phyloP scores from a whole-genome alignment of 1,284 basidiomycete genomes.

The Moniliophthora roreri region DNA sequence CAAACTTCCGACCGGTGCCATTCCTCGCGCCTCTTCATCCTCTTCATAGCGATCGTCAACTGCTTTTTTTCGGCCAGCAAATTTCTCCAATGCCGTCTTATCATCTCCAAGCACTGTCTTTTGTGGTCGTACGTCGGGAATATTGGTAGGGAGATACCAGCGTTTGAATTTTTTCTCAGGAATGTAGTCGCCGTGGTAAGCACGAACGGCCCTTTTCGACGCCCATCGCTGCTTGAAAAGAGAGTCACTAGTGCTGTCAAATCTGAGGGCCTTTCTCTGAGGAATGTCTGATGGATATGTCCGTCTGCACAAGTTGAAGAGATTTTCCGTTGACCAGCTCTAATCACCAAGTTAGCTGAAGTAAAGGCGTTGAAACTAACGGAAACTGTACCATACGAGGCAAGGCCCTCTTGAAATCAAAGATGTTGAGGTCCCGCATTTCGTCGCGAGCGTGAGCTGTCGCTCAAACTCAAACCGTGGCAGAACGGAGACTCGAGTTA shows the following conservation, averaged over 20 bases:
- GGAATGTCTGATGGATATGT: conserved; percentile 41
- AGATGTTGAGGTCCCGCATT: conserved; percentile 47
- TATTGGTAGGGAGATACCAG: conserved; percentile 87
- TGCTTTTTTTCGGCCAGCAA: conserved; percentile 49
- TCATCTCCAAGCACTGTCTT: conserved; percentile 41
- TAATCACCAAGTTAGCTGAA: conserved; percentile 30
- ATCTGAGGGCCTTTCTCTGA: conserved; percentile 47
- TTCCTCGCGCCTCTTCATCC: conserved; percentile 60
- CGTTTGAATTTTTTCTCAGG: conserved; percentile 92
- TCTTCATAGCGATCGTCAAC: conserved; percentile 46
- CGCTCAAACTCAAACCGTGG: no score
- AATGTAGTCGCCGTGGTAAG: conserved; percentile 96
- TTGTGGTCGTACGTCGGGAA: conserved; percentile 83
- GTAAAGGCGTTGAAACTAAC: neutral
- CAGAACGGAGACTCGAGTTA: no score
- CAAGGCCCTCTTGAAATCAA: conserved; percentile 40
- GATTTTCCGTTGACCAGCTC: conserved; percentile 82
- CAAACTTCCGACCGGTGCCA: conserved; percentile 84
- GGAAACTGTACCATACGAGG: conserved; percentile 45
- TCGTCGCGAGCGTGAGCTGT: conserved; percentile 1
- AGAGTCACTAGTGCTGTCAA: conserved; percentile 58
- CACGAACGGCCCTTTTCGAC: conserved; percentile 87
- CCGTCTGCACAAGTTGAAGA: conserved; percentile 78
- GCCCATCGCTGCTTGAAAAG: conserved; percentile 94
- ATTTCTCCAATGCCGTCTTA: conserved; percentile 47